phyloP scores from a whole-genome alignment of 257 asterid species.

The Solanum pinnatisectum region DNA sequence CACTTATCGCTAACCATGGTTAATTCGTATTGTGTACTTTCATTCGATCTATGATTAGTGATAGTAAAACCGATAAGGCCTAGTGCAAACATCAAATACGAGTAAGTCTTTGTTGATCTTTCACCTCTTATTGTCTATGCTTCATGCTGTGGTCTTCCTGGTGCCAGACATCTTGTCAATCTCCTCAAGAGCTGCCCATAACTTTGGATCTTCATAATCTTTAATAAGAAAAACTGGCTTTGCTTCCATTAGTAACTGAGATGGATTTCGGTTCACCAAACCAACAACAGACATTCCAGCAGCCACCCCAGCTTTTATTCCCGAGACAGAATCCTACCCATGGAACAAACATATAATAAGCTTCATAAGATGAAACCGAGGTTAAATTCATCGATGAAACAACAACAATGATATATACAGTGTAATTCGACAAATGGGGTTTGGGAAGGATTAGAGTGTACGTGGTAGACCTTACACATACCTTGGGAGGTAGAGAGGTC shows the following conservation, averaged over 20 bases:
- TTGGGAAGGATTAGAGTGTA: background rate
- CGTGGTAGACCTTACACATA: background rate
- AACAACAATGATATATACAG: background rate
- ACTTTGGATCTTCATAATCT: constrained; percentile 75
- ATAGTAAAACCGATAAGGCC: background rate
- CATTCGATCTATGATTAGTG: background rate
- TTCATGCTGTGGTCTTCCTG: constrained; percentile 1
- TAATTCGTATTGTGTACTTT: background rate
- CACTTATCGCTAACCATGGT: background rate
- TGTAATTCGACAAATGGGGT: no score
- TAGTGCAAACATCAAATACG: background rate
- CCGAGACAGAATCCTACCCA: constrained; percentile 74
- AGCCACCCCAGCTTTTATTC: constrained; percentile 89
- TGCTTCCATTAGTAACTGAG: constrained; percentile 48
- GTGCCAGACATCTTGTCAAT: constrained; percentile 32
- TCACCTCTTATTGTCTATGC: background rate
- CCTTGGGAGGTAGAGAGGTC: background rate
- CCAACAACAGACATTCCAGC: constrained; percentile 84
- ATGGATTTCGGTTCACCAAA: constrained; percentile 67
- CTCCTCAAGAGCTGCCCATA: constrained; percentile 62
- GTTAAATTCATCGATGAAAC: background rate
- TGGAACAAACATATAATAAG: background rate
- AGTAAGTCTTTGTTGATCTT: background rate
- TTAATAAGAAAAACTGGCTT: constrained; percentile 65
- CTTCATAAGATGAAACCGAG: background rate